A percentile compares a stretch with the other conserved stretches of the same genome.
These are phyloP conservation scores for Termitomyces sp. DNA, from an alignment of 1,284 basidiomycete genomes.

Conservation along the genomic window DNA sequence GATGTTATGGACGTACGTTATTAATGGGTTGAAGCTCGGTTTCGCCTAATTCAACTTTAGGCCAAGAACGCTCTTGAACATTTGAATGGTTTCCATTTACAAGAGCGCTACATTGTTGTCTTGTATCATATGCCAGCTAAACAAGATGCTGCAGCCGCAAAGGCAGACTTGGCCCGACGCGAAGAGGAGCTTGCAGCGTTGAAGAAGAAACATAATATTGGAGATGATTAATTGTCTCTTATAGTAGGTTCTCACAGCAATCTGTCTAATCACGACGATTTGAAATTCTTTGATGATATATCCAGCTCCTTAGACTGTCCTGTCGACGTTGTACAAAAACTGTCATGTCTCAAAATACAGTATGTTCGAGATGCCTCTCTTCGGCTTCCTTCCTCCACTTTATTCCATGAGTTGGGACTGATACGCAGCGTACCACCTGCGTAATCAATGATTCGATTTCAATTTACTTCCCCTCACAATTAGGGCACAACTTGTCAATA, in stretches of 20 bases:
- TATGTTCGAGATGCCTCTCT: constrained; percentile 13
- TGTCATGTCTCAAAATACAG: constrained; percentile 5
- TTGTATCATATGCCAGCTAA: constrained; percentile 97
- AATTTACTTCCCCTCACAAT: constrained; percentile 21
- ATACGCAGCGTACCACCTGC: background rate
- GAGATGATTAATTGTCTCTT: constrained; percentile 49
- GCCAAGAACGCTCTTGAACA: constrained; percentile 96
- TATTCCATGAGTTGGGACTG: background rate
- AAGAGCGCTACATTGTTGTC: constrained; percentile 97
- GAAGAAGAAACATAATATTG: constrained; percentile 83
- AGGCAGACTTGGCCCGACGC: constrained; percentile 86
- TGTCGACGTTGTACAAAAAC: constrained; percentile 2
- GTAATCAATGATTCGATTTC: background rate
- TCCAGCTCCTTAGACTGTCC: constrained; percentile 2
- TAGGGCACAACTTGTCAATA: constrained; percentile 42
- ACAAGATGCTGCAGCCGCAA: constrained; percentile 87
- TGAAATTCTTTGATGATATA: constrained; percentile 10
- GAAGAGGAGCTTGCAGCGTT: constrained; percentile 87
- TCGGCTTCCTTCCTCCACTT: constrained; percentile 1
- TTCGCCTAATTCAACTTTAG: constrained; percentile 35
- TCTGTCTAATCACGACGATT: background rate
- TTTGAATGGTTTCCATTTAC: constrained; percentile 96
- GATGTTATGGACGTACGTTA: constrained; percentile 81
- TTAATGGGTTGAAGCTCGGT: constrained; percentile 5
- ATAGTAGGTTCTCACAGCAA: constrained; percentile 17